Evolutionary conservation across 164 flowering plant species (phyloP), one percentile per base, ranked within the genome.

Genomic region (Pachysandra terminalis): DNA sequence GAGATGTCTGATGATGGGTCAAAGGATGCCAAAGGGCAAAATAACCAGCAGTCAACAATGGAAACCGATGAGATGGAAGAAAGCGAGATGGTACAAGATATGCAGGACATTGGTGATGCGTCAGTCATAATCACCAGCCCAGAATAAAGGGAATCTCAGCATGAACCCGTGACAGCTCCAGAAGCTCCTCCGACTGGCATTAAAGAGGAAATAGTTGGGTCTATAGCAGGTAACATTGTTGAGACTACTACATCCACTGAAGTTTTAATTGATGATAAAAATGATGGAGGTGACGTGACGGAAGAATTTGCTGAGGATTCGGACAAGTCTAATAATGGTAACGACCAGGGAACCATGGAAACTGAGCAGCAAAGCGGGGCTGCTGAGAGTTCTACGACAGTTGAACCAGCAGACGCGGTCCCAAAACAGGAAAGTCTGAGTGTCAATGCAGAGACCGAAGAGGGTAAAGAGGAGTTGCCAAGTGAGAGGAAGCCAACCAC

Each of bases 41-140:
- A 80, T 22, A 41, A 68, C 45, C 80, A 75, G 59, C 81, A 76
- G 19, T 63, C 69, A n/a, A 64, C 58, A 0, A 14, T 58, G 41
- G 93, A 85, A 41, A 45, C 45, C 32, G 90, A 76, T 25, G 96
- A 89, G 22, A 85, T 70, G 76, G 98, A 90, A 81, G 99, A 92
- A 64, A 97, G 94, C 65, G 98, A 91, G 75, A 58, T 94, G 62
- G 70, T 41, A 9, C 76, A 83, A n/a, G 95, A 88, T 65, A 69
- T 54, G n/a, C 25, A 85, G 81, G 56, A 68, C 19, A 85, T 60
- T 56, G 73, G 66, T 63, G 80, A 77, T 25, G 58, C 66, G 16
- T 40, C 70, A 9, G 68, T 28, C 52, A 59, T 65, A 28, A 56
- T 61, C 12, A 79, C 63, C 26, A 79, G 81, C 68, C 76, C 80